Percentiles rank a stretch among this genome's conserved stretches.
These are phyloP conservation scores for Diphasiastrum complanatum DNA, from an alignment of 83 land plant species.

Conservation along the genomic window DNA sequence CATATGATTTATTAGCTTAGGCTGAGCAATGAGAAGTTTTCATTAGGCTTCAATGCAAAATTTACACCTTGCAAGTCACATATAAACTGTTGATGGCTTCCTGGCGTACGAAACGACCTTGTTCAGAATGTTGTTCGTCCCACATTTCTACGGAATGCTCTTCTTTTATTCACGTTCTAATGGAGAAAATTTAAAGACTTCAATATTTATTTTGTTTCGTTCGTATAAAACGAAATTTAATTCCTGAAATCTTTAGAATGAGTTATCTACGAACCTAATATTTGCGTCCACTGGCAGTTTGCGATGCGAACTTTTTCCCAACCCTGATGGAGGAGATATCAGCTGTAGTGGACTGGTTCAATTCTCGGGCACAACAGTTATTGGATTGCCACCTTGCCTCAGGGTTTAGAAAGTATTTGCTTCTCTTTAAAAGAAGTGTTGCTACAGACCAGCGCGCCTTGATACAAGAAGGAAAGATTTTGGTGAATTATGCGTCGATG, in stretches of 20 bases:
- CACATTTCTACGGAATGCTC: too few relatives aligned
- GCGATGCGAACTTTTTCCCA: conserved; percentile 50
- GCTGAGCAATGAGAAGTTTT: too few relatives aligned
- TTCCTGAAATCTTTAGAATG: neutral
- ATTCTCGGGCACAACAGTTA: conserved; percentile 42
- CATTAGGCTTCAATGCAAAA: too few relatives aligned
- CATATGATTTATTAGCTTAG: too few relatives aligned
- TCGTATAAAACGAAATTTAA: neutral
- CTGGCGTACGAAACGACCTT: too few relatives aligned
- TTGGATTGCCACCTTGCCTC: conserved; percentile 35
- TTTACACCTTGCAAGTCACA: too few relatives aligned
- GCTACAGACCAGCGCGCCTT: conserved; percentile 30
- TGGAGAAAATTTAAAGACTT: too few relatives aligned
- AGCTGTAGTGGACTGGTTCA: conserved; percentile 52
- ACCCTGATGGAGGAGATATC: conserved; percentile 49
- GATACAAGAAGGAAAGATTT: conserved; percentile 40
- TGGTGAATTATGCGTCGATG: conserved; percentile 54
- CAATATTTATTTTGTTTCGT: too few relatives aligned
- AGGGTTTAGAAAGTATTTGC: conserved; percentile 33
- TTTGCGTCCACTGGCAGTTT: conserved; percentile 27
- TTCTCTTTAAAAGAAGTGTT: conserved; percentile 36
- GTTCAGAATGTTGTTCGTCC: too few relatives aligned
- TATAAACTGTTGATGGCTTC: too few relatives aligned
- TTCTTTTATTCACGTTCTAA: too few relatives aligned
- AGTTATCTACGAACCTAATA: neutral